phyloP scores from a whole-genome alignment of 106 monocot species.

The Allium cepa region DNA sequence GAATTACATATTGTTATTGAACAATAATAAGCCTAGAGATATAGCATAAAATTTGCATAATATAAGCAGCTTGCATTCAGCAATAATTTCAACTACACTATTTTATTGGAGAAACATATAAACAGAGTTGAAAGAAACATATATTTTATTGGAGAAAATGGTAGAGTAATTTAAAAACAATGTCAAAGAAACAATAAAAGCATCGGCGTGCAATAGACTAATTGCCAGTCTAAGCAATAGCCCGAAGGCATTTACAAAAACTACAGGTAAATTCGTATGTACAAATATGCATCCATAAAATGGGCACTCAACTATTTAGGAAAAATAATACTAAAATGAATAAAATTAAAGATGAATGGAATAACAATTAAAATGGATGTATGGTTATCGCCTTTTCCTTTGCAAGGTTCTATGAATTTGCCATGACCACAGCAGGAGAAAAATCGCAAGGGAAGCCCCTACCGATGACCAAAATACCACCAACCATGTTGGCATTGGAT shows the following conservation, averaged over 20 bases:
- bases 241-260: conserved; percentile 11
- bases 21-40: too few species aligned
- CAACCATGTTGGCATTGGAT: conserved; percentile 72
- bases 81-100: too few species aligned
- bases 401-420: conserved; percentile 46
- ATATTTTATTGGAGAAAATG: too few species aligned
- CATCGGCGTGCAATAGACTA: not conserved
- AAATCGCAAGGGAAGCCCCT: conserved; percentile 25
- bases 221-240: conserved; percentile 15
- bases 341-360: not conserved
- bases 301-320: not conserved
- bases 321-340: conserved; percentile 1
- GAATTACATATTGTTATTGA: too few species aligned
- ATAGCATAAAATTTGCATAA: too few species aligned
- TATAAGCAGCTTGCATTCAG: too few species aligned
- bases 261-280: conserved; percentile 22
- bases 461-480: conserved; percentile 59
- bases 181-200: too few species aligned
- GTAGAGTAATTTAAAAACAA: too few species aligned
- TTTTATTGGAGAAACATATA: too few species aligned
- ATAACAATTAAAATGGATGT: not conserved
- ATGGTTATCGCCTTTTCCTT: conserved; percentile 44
- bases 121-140: too few species aligned
- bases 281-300: conserved; percentile 4
- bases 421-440: conserved; percentile 64